Percentiles rank a stretch among this genome's conserved stretches.
Conservation (phyloP, 306 rosid genomes). For the Senna tora region DNA sequence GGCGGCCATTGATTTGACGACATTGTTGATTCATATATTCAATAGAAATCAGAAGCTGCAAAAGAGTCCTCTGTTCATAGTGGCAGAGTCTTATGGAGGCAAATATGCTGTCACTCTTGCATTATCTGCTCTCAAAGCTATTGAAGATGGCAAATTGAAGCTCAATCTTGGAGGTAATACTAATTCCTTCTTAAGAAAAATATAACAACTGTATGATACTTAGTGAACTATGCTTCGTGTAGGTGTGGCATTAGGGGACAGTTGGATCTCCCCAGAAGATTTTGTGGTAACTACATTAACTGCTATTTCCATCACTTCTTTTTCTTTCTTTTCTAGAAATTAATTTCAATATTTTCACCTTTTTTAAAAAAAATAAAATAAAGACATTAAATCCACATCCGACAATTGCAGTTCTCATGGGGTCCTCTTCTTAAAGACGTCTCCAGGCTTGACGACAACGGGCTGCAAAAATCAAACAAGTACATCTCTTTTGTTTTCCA, state of each 20-base stretch:
- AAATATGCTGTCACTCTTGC: slow-evolving; percentile 81
- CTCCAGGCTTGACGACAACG: slow-evolving; percentile 70
- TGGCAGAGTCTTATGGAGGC: slow-evolving; percentile 96
- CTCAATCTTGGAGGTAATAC: slow-evolving; percentile 69
- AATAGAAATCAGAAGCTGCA: slow-evolving; percentile 60
- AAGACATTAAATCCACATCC: background rate
- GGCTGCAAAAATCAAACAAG: slow-evolving; percentile 66
- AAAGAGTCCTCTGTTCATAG: slow-evolving; percentile 74
- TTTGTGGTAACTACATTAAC: slow-evolving; percentile 57
- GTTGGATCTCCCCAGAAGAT: slow-evolving; percentile 98
- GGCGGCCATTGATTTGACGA: slow-evolving; percentile 78
- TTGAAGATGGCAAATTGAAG: slow-evolving; percentile 54
- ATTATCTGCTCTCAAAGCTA: slow-evolving; percentile 64
- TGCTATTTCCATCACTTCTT: slow-evolving; percentile 1
- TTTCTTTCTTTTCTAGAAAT: background rate
- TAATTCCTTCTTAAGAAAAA: background rate
- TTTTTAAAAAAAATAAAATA: background rate
- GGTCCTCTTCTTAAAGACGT: slow-evolving; percentile 92
- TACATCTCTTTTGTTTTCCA: slow-evolving; percentile 26
- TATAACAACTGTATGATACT: background rate
- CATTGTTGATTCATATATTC: slow-evolving; percentile 58
- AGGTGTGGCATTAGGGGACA: slow-evolving; percentile 95
- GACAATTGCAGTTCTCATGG: slow-evolving; percentile 71
- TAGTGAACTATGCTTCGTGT: background rate
- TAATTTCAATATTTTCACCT: slow-evolving; percentile 4